Conservation (phyloP, 2,329 filamentous ascomycete genomes). For the Nannizzia gypsea region DNA sequence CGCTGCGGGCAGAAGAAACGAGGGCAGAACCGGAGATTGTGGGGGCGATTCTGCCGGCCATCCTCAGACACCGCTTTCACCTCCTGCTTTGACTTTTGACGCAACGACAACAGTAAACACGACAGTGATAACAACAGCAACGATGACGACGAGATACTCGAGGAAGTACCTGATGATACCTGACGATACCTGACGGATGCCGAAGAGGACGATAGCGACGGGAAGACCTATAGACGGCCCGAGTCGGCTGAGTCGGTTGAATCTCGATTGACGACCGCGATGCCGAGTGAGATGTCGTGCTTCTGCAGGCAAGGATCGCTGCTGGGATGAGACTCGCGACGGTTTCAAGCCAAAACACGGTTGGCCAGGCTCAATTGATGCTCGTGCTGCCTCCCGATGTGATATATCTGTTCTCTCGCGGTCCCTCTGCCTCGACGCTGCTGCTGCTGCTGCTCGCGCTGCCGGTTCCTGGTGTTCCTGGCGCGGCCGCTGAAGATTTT, state of each 20-base stretch:
- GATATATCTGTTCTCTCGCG: no score
- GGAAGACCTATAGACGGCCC: no score
- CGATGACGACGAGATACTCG: no score
- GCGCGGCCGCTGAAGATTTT: neutral
- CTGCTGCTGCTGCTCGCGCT: neutral
- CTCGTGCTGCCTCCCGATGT: neutral
- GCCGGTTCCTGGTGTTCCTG: neutral
- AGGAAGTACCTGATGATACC: no score
- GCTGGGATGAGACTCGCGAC: neutral
- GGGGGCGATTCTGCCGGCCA: neutral
- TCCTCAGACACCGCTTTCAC: neutral
- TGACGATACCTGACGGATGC: no score
- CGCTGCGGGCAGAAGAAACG: neutral
- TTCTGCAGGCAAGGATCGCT: neutral
- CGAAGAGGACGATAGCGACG: no score
- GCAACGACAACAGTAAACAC: no score
- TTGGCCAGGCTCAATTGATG: neutral
- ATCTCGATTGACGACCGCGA: no score
- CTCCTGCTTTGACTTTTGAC: no score
- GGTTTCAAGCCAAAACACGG: neutral
- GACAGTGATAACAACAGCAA: no score
- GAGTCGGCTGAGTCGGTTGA: no score
- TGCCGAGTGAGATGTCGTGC: neutral
- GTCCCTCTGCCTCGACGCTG: neutral
- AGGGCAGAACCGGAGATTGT: neutral